A percentile compares a stretch with the other conserved stretches of the same genome.
phyloP scores from a whole-genome alignment of 2,329 filamentous ascomycete genomes.

The Metarhizium robertsii region DNA sequence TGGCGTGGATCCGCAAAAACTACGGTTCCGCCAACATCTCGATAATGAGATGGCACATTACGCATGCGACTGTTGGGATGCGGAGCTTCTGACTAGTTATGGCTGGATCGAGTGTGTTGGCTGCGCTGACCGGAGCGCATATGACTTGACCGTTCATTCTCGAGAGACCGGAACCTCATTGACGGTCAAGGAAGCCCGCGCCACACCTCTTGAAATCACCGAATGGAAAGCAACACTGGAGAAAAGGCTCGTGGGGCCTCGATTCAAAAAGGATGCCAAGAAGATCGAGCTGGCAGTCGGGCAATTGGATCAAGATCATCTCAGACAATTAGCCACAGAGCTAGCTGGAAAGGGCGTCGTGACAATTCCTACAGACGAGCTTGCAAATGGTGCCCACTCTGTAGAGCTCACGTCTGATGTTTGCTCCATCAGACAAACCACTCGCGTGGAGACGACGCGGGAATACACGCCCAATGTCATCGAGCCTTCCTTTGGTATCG shows the following conservation, averaged over 20 bases:
- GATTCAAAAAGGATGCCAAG: constrained; percentile 59
- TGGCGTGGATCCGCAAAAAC: constrained; percentile 50
- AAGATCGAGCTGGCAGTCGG: constrained; percentile 54
- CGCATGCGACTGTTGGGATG: constrained; percentile 63
- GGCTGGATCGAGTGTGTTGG: constrained; percentile 65
- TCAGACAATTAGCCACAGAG: constrained; percentile 41
- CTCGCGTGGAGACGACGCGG: constrained; percentile 60
- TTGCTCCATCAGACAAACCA: constrained; percentile 20
- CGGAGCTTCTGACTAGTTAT: constrained; percentile 56
- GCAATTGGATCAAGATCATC: constrained; percentile 48
- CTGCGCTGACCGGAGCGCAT: constrained; percentile 58
- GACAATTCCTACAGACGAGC: constrained; percentile 4
- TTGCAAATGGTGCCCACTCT: constrained; percentile 8
- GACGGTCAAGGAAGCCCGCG: constrained; percentile 45
- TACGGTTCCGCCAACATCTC: constrained; percentile 64
- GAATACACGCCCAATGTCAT: constrained; percentile 89
- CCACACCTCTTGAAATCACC: constrained; percentile 51
- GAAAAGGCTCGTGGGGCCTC: constrained; percentile 60
- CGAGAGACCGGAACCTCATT: constrained; percentile 55
- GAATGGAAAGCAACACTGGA: constrained; percentile 55
- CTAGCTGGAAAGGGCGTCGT: constrained; percentile 7
- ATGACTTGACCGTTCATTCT: constrained; percentile 56
- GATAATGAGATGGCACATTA: constrained; percentile 65
- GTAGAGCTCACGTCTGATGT: constrained; percentile 61
- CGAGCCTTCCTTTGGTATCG: constrained; percentile 89